Percentiles rank a stretch among this genome's conserved stretches.
phyloP scores from a whole-genome alignment of 352 stramenopile species.

The Phytophthora quininea region DNA sequence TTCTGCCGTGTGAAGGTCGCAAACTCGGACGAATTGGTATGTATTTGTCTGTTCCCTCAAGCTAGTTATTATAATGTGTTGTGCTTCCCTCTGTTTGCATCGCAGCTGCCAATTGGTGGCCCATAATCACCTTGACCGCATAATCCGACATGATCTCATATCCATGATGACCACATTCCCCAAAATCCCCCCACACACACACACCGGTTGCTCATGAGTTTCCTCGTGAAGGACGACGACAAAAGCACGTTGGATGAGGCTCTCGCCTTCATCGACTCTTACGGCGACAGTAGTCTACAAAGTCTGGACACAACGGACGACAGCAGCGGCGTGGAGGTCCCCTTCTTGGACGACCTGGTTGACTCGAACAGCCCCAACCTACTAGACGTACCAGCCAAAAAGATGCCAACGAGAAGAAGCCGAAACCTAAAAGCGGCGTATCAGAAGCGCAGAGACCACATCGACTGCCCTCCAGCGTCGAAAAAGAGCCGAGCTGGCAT shows the following conservation, averaged over 20 bases:
- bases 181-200: neutral
- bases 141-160: neutral
- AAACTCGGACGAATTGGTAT: too few relatives aligned
- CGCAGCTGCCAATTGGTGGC: neutral
- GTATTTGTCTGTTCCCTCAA: too few relatives aligned
- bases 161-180: neutral
- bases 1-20: too few relatives aligned
- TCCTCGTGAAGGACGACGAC: slow-evolving; percentile 23
- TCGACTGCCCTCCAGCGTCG: slow-evolving; percentile 21
- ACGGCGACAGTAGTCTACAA: neutral
- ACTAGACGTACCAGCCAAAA: neutral
- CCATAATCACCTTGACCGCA: neutral
- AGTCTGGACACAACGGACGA: slow-evolving; percentile 10
- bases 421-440: slow-evolving; percentile 19
- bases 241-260: slow-evolving; percentile 25
- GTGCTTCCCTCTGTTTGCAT: neutral
- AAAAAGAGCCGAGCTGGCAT: slow-evolving; percentile 24
- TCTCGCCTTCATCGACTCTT: slow-evolving; percentile 36
- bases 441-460: slow-evolving; percentile 15
- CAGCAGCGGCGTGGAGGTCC: slow-evolving; percentile 10
- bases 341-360: slow-evolving; percentile 12
- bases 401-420: slow-evolving; percentile 1
- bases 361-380: neutral
- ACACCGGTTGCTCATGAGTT: slow-evolving; percentile 22
- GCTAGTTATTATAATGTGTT: too few relatives aligned